These are phyloP conservation scores for Backusella westeae DNA, from an alignment of 192 early-diverging fungal species.

Conservation along the genomic window DNA sequence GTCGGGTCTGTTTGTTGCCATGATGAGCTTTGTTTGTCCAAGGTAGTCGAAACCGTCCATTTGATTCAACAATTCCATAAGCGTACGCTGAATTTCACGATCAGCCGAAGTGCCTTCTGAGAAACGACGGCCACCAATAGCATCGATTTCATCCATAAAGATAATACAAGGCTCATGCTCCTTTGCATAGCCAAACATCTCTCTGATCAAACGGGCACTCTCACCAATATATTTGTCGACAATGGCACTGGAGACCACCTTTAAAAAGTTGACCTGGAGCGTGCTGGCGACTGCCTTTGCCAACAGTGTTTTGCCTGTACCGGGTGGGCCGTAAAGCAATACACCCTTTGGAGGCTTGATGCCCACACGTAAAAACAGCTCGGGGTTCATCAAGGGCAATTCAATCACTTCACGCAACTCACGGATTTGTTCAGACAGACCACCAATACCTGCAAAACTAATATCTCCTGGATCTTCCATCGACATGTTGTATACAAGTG, in stretches of 20 bases:
- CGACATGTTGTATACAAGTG: conserved; percentile 99
- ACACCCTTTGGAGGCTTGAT: conserved; percentile 99
- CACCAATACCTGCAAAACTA: conserved; percentile 97
- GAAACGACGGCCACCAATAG: conserved; percentile 98
- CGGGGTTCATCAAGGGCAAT: conserved; percentile 97
- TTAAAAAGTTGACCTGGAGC: conserved; percentile 97
- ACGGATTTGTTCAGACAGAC: conserved; percentile 93
- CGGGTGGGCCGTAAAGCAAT: conserved; percentile 93
- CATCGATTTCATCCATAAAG: conserved; percentile 99
- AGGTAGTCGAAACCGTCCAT: conserved; percentile 99
- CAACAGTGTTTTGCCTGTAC: conserved; percentile 97
- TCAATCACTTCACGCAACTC: conserved; percentile 99
- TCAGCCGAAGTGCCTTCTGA: conserved; percentile 99
- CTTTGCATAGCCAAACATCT: conserved; percentile 98
- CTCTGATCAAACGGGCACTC: conserved; percentile 92
- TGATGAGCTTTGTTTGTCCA: conserved; percentile 98
- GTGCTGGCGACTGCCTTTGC: conserved; percentile 97
- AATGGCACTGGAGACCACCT: conserved; percentile 98
- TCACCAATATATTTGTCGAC: conserved; percentile 99
- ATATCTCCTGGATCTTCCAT: conserved; percentile 94
- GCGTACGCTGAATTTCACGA: conserved; percentile 98
- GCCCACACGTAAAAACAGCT: conserved; percentile 96
- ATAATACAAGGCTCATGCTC: conserved; percentile 99
- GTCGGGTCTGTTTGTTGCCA: conserved; percentile 99
- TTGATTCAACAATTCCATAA: conserved; percentile 99